These are phyloP conservation scores for Phytophthora sp. DNA, from an alignment of 352 stramenopile genomes.

Conservation along the genomic window DNA sequence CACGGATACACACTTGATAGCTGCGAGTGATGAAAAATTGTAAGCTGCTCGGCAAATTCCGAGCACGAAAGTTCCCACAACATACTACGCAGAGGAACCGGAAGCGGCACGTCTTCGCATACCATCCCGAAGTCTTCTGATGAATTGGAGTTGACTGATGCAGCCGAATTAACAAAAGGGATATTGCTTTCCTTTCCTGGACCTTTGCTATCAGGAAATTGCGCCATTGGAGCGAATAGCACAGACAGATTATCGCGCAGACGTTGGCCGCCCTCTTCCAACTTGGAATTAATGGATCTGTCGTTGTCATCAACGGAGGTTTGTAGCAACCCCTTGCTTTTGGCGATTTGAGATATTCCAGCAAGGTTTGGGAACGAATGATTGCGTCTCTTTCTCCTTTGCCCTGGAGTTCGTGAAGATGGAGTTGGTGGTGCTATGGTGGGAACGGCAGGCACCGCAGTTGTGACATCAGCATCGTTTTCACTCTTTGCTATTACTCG, in stretches of 20 bases:
- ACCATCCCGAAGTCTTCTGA: conserved; percentile 52
- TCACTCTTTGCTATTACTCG: conserved; percentile 20
- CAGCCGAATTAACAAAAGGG: conserved; percentile 11
- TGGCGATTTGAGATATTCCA: conserved; percentile 28
- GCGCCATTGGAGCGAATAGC: conserved; percentile 24
- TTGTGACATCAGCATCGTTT: conserved; percentile 29
- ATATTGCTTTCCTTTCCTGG: conserved; percentile 1
- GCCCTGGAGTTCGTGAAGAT: conserved; percentile 1
- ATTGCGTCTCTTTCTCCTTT: conserved; percentile 54
- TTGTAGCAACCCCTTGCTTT: conserved; percentile 19
- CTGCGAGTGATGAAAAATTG: conserved; percentile 67
- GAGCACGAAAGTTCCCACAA: conserved; percentile 59
- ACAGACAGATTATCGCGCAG: conserved; percentile 30
- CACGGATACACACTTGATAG: conserved; percentile 51
- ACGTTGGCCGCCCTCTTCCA: conserved; percentile 22
- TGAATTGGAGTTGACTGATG: conserved; percentile 13
- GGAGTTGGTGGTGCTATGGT: conserved; percentile 2
- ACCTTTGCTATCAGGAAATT: conserved; percentile 8
- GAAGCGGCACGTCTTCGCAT: conserved; percentile 43
- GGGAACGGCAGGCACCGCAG: background rate
- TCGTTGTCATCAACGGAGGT: conserved; percentile 26
- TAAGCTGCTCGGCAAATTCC: conserved; percentile 70
- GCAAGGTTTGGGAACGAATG: conserved; percentile 74
- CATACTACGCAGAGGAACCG: conserved; percentile 48
- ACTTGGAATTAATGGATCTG: conserved; percentile 10